These are phyloP conservation scores for Hibiscus trionum DNA, from an alignment of 345 rosid species.

Conservation along the genomic window DNA sequence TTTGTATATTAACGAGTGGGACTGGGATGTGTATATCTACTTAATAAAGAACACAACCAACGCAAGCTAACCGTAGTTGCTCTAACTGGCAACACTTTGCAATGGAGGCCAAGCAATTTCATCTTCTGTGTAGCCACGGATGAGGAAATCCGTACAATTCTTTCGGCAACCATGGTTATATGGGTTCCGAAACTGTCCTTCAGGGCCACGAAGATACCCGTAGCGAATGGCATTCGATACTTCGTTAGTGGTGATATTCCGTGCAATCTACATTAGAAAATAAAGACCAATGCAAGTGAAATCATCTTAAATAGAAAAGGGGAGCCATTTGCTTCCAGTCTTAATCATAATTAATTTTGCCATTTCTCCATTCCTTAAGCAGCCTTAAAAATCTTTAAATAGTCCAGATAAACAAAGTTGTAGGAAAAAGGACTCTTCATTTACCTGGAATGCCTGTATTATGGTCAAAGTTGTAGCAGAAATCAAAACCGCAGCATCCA, in stretches of 20 bases:
- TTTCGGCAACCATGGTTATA: conserved; percentile 85
- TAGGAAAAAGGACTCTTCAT: neutral
- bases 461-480: conserved; percentile 55
- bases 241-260: conserved; percentile 88
- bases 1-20: neutral
- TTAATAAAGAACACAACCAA: neutral
- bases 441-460: conserved; percentile 73
- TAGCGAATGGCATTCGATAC: conserved; percentile 62
- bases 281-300: neutral
- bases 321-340: neutral
- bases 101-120: conserved; percentile 68
- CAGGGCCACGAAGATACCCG: conserved; percentile 65
- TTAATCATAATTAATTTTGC: neutral
- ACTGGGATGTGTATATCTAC: neutral
- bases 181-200: conserved; percentile 81
- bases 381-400: conserved; percentile 1
- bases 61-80: neutral
- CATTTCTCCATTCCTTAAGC: neutral
- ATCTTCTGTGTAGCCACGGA: conserved; percentile 65
- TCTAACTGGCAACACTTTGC: conserved; percentile 40
- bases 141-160: conserved; percentile 76
- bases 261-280: conserved; percentile 55
- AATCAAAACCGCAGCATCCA: conserved; percentile 46
- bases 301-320: neutral
- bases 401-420: neutral